phyloP scores from a whole-genome alignment of 768 basidiomycete genomes.

The Leccinum subtestaceum region DNA sequence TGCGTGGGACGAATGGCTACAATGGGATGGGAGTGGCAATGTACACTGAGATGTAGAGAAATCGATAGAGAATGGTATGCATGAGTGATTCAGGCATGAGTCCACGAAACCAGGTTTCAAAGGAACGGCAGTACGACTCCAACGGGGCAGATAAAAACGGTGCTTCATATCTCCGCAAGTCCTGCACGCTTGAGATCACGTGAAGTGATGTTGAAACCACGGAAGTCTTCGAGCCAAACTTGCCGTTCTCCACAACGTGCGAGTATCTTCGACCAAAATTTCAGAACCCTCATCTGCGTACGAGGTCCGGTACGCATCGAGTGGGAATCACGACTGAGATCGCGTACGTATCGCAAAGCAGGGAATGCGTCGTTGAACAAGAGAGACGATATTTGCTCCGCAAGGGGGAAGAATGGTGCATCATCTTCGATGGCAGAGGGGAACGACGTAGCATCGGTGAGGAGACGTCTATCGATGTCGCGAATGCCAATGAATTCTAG shows the following conservation, averaged over 20 bases:
- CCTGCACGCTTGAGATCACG: conserved; percentile 40
- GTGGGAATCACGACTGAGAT: conserved; percentile 61
- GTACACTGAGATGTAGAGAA: conserved; percentile 27
- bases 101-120: conserved; percentile 3
- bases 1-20: conserved; percentile 32
- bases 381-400: conserved; percentile 62
- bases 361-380: conserved; percentile 62
- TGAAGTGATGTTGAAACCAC: conserved; percentile 55
- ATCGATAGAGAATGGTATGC: conserved; percentile 18
- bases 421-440: conserved; percentile 36
- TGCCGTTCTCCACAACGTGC: conserved; percentile 48
- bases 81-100: conserved; percentile 11
- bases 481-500: conserved; percentile 69
- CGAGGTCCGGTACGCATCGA: conserved; percentile 41
- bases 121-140: background rate
- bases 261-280: conserved; percentile 53
- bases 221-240: conserved; percentile 66
- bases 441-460: conserved; percentile 40
- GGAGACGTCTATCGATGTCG: conserved; percentile 62
- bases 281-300: conserved; percentile 35
- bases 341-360: conserved; percentile 54
- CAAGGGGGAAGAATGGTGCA: conserved; percentile 60
- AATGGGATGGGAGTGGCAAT: conserved; percentile 29
- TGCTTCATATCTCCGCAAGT: conserved; percentile 15
- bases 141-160: background rate